Base-by-base conservation (phyloP, 116 monocot genomes). In the Phalaenopsis hybrid region DNA sequence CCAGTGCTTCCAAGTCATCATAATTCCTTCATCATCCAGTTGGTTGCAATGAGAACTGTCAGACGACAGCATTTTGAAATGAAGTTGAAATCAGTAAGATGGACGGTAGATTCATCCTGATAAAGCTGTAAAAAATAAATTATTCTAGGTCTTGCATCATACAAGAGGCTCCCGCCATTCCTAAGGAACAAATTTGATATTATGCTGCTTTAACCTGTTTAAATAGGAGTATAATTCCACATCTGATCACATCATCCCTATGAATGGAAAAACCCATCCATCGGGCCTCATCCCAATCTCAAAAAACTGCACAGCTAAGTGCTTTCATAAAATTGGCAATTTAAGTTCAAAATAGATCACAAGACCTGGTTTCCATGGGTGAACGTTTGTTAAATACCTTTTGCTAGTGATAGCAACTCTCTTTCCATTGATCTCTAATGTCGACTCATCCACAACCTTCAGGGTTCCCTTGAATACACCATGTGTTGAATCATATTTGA, bases 401-500 rank as follows among this genome's bases (percentile, higher is more conserved):
- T 93, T 92, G 83, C 78, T 87, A 43, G 92, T 90, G 57, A 95
- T 82, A 28, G 82, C 59, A 79, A 98, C 85, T 74, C 57, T 82
- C 77, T 93, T 98, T 69, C 95, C 98, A 85, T 98, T 89, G 82
- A 98, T 94, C 79, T 98, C 93, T 48, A 98, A 79, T 21, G 93
- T 90, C 20, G 90, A 88, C 3, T 89, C 89, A 83, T 90, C 92
- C 52, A 92, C 78, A 45, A 95, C 95, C 63, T 95, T 88, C 76
- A 98, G 84, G 52, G 88, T 86, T 81, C 95, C 98, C 68, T 90
- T 95, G 85, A 94, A 98, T 58, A 79, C 76, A 21, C 98, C 98
- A 90, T 98, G 98, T 25, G 98, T 98, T 16, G 98, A 98, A 86
- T 98, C 98, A 86, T 95, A 98, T 85, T 98, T 98, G 2, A 98